Evolutionary conservation across 768 basidiomycete species (phyloP).

Genomic region (Russula sp.): DNA sequence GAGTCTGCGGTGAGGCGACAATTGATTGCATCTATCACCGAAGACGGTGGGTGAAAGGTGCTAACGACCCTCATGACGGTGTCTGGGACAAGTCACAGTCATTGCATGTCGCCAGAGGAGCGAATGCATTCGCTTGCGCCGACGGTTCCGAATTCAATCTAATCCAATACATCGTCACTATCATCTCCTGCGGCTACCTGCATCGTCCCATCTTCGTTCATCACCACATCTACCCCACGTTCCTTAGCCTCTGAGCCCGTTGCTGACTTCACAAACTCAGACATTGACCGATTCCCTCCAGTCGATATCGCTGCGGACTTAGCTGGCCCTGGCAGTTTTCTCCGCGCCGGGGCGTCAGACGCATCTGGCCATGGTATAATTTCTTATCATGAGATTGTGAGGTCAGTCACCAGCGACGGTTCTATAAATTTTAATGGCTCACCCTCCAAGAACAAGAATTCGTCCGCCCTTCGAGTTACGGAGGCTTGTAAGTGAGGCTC

Average conservation of each 20-base stretch:
- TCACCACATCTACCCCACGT: constrained; percentile 41
- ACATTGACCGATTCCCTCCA: constrained; percentile 39
- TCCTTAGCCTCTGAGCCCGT: constrained; percentile 30
- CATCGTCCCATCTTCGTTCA: constrained; percentile 65
- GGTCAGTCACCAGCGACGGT: not conserved
- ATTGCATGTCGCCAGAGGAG: not conserved
- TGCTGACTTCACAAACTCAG: constrained; percentile 48
- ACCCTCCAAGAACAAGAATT: constrained; percentile 81
- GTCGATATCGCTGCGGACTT: constrained; percentile 28
- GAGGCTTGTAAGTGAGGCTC: constrained; percentile 42
- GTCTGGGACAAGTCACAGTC: not conserved
- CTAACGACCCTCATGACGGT: constrained; percentile 54
- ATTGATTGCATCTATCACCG: constrained; percentile 66
- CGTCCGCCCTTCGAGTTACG: constrained; percentile 63
- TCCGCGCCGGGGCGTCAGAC: constrained; percentile 44
- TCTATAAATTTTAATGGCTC: constrained; percentile 11
- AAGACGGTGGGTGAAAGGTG: constrained; percentile 75
- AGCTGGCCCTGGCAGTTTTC: constrained; percentile 40
- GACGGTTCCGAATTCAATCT: too few relatives aligned
- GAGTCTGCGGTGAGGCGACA: constrained; percentile 53
- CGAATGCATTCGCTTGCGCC: too few relatives aligned
- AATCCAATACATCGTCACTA: not conserved
- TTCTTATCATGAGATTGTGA: constrained; percentile 40
- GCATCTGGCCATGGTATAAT: constrained; percentile 53
- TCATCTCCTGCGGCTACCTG: constrained; percentile 29